Base-by-base conservation (phyloP, 805 yeast species). In the Spathaspora gorwiae region DNA sequence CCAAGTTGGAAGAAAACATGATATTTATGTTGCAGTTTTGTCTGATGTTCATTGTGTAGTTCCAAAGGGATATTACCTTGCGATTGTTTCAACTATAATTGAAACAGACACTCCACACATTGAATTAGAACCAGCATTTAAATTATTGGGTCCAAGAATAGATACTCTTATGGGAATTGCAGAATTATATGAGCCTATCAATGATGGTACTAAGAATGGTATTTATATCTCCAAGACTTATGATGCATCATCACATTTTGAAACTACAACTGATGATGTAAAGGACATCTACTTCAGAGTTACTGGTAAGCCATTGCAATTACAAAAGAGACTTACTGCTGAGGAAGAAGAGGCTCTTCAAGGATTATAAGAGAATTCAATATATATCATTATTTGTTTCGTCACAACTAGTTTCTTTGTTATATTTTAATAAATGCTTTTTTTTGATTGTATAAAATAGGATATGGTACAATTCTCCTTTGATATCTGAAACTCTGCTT, bases 191-290 rank as follows among this genome's bases (percentile, higher is more conserved):
- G 97, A 87, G 65, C 98, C 99, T 11, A 61, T 72, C 10, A 85
- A 79, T 34, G 95, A 89, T 61, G 99, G 99, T 9, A 72, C 84
- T 13, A 72, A 76, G 49, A 90, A 86, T 64, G 81, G 84, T 46
- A 81, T 94, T 41, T 94, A 69, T 67, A 75, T 94, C 47, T 89
- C 97, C 34, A 86, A 79, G 70, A 86, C 95, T 47, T 94, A 90
- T 64, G 99, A 94, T 64, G 85, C 98, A 1, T 78, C 95, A 8
- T 89, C 97, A 8, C 99, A 94, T 69, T 94, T 94, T 63, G 99
- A 94, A 68, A 73, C 90, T 37, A 87, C 96, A 57, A 94, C 99
- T 35, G 98, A 94, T 64, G 98, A 94, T 65, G 95, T 94, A 55
- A 90, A 89, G 68, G 97, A 92, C 65, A 78, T 94, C 44, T 94